Evolutionary conservation across 257 asterid species (phyloP).

Genomic region (Voacanga thouarsii): DNA sequence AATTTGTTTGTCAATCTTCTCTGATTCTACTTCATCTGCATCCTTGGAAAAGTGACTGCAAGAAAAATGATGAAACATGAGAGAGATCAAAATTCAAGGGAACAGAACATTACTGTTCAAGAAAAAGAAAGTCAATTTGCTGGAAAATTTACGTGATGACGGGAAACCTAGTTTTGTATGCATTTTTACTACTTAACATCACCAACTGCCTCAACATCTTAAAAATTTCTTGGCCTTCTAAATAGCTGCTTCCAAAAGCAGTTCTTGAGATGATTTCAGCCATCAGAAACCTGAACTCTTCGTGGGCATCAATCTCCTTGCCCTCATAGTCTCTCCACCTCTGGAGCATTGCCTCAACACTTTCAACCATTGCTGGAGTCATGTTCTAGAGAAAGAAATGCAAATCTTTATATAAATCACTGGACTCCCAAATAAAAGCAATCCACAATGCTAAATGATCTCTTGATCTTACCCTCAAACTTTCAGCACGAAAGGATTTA

Average conservation of each 20-base stretch:
- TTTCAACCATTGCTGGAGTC: conserved; percentile 50
- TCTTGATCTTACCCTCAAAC: conserved; percentile 33
- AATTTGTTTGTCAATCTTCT: conserved; percentile 37
- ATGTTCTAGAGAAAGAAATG: conserved; percentile 30
- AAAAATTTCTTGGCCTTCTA: conserved; percentile 50
- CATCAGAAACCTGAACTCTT: conserved; percentile 40
- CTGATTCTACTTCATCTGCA: conserved; percentile 54
- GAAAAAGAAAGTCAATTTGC: no score
- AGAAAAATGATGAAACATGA: background rate
- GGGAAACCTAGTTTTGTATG: conserved; percentile 3
- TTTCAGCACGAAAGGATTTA: conserved; percentile 57
- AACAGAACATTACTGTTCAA: background rate
- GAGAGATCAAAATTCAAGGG: background rate
- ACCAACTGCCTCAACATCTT: conserved; percentile 31
- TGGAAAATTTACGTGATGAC: background rate
- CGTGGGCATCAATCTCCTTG: conserved; percentile 41
- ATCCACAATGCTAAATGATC: background rate
- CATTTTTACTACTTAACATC: conserved; percentile 13
- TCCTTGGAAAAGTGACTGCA: background rate
- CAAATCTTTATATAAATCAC: background rate
- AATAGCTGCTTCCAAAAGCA: conserved; percentile 60
- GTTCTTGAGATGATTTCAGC: conserved; percentile 61
- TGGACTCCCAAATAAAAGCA: background rate
- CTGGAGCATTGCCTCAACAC: conserved; percentile 44
- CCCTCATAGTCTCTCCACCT: conserved; percentile 36